phyloP scores from a whole-genome alignment of 108 stramenopile species.

The Skeletonema tropicum region DNA sequence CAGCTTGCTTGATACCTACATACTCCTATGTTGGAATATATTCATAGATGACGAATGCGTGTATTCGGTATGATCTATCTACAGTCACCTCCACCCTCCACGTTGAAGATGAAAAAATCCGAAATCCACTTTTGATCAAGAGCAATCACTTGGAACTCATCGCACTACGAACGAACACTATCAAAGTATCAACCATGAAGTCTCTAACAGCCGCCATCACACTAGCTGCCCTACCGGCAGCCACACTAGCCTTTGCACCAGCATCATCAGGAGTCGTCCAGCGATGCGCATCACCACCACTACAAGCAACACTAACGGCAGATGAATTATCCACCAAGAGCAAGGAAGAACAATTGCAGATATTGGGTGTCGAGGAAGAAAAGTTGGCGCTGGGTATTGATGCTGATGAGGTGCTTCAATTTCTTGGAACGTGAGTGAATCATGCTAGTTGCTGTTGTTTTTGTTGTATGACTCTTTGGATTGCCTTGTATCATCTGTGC shows the following conservation, averaged over 20 bases:
- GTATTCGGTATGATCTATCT: no score
- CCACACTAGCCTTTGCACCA: background rate
- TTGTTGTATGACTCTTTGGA: background rate
- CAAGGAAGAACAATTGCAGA: conserved; percentile 21
- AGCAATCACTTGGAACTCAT: no score
- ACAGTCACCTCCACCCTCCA: background rate
- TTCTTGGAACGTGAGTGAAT: conserved; percentile 79
- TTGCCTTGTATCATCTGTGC: background rate
- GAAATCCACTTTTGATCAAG: no score
- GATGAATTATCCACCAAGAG: conserved; percentile 25
- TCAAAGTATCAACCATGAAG: background rate
- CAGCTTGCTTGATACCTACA: no score
- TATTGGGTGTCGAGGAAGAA: conserved; percentile 50
- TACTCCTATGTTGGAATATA: no score
- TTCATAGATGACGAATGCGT: no score
- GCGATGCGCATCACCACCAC: background rate
- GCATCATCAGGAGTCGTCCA: background rate
- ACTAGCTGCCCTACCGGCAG: background rate
- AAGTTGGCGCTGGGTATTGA: conserved; percentile 79
- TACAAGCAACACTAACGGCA: conserved; percentile 26
- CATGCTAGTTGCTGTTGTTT: background rate
- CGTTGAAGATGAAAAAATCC: background rate
- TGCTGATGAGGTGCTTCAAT: conserved; percentile 69
- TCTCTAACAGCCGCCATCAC: conserved; percentile 6
- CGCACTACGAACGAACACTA: background rate